Base-by-base conservation (phyloP, 78 protist species). In the Dictyostelium brefeldianum region DNA sequence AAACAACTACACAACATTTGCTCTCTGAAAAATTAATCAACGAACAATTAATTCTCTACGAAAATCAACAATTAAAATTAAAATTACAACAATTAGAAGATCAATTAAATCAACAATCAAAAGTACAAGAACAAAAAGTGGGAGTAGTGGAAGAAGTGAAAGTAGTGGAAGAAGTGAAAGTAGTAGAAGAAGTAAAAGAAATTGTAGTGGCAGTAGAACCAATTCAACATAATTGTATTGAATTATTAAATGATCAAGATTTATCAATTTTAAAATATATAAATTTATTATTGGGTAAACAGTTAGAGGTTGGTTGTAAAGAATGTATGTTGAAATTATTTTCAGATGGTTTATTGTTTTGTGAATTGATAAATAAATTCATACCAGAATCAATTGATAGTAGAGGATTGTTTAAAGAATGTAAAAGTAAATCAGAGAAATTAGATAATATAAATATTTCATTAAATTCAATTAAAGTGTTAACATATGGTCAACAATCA, bases 351-450 rank as follows among this genome's bases (percentile, higher is more conserved):
- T 25, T 56, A 62, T 41, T 83, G 71, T 83, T 71, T 73, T 83
- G 84, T 65, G 41, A 87, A 46, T 51, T 87, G 2, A 22, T 87
- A 14, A 87, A 87, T 78, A 22, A 75, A 14, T 87, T 36, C 53
- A 70, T 87, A 2, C 48, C 67, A 62, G 93, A 87, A 10, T 41
- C 83, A 41, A 87, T 87, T 51, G 93, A 87, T 77, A 9, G 25
- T 22, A 87, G 93, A 87, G 93, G 78, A 17, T 36, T 87, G 1
- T 74, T 57, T 15, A 71, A 74, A 74, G 25, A 27, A 18, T 75
- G 82, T 31, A 18, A 27, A 41, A 27, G 12, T 47, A 36, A 36
- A 59, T 18, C 12, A n/a, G 78, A 84, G 9, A 74, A 47, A 43
- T 4, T 46, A 0, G 67, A 65, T 18, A 87, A 87, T 57, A 27